Evolutionary conservation across 2,329 filamentous ascomycete species (phyloP), one percentile per base, ranked within the genome.

Genomic region (Fusarium subglutinans): DNA sequence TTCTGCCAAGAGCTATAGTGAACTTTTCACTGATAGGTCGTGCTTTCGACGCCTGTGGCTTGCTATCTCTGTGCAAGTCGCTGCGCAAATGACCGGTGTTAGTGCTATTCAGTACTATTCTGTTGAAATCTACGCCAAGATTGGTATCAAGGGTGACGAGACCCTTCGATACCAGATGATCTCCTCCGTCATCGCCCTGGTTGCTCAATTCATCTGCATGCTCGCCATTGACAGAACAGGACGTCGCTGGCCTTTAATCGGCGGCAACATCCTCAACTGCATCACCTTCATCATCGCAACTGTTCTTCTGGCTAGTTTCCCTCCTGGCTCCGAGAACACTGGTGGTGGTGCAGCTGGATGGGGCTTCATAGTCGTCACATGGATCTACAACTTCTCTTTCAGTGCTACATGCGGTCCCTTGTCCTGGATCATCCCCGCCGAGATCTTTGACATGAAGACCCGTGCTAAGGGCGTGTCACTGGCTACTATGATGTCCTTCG

Each of bases 391-490:
- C 44, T 72, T 72, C 38, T 72, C 63, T 3, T 72, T 72, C 48
- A 69, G 63, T 1, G 69, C 69, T 20, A 72, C 69, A 2, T 72
- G 69, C 1, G 69, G 69, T 33, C 69, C 69, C 15, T 30, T 72
- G 5, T 72, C 69, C 4, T 87, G 81, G 87, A 87, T 88, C 73
- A 89, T 90, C 62, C 89, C 88, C 0, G 90, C 92, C 57, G 92
- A 94, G 78, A 91, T 94, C 28, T 94, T 94, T 80, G 92, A 94
- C 81, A 94, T 91, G 8, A 88, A 90, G 70, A 94, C 92, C 1
- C 88, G 92, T 41, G 87, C 90, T 48, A 93, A 93, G 83, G 92
- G 92, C 76, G 92, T 94, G 5, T 91, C 90, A 5, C 89, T 94
- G 74, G 91, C 91, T 2, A 92, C 90, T 6, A 93, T 93, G 91